Percentiles rank a stretch among this genome's conserved stretches.
phyloP scores from a whole-genome alignment of 257 asterid species.

The Ilex aquifolium region DNA sequence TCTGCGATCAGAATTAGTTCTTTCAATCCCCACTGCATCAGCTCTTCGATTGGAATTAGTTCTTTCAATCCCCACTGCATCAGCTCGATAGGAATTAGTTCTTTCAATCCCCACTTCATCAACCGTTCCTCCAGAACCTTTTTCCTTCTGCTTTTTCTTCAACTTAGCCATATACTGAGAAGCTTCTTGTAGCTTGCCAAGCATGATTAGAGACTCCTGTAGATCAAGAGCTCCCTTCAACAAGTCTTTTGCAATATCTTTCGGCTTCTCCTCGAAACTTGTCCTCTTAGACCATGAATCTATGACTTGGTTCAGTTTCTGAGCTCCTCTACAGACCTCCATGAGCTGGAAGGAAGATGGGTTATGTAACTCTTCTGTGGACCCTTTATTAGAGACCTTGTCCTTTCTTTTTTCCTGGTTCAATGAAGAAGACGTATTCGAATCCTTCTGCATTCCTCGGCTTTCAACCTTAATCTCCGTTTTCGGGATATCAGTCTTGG shows the following conservation, averaged over 20 bases:
- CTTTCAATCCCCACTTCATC: constrained; percentile 17
- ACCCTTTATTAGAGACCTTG: constrained; percentile 10
- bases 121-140: constrained; percentile 12
- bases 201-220: constrained; percentile 54
- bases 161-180: constrained; percentile 31
- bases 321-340: constrained; percentile 60
- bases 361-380: constrained; percentile 26
- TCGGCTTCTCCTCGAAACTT: constrained; percentile 29
- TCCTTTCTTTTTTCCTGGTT: constrained; percentile 21
- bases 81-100: constrained; percentile 27
- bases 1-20: no score
- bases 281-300: constrained; percentile 34
- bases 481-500: constrained; percentile 36
- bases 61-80: constrained; percentile 25
- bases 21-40: not conserved
- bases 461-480: constrained; percentile 13
- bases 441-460: constrained; percentile 14
- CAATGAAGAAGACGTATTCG: constrained; percentile 15
- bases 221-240: constrained; percentile 63
- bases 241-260: constrained; percentile 44
- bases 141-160: constrained; percentile 36
- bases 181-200: constrained; percentile 57
- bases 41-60: constrained; percentile 1
- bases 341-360: constrained; percentile 44
- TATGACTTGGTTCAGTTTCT: constrained; percentile 38